Evolutionary conservation across 768 basidiomycete genomes (phyloP).

Genomic region (Kwoniella newhampshirensis): DNA sequence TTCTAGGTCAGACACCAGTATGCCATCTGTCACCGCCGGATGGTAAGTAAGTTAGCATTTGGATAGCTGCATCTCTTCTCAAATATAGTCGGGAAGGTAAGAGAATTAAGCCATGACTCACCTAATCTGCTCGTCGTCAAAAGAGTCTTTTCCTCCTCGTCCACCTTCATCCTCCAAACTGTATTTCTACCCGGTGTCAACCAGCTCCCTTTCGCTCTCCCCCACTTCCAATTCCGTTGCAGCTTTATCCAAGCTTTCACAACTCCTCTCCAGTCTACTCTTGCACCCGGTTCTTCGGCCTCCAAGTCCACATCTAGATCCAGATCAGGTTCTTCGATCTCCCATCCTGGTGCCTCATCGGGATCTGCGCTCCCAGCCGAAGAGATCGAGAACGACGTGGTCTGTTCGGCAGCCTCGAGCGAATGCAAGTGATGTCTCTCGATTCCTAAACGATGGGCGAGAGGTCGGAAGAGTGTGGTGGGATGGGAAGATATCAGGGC

Average conservation of each 20-base stretch:
- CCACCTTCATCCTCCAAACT: slow-evolving; percentile 38
- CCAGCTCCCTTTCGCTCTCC: slow-evolving; percentile 26
- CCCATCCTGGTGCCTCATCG: too few species aligned
- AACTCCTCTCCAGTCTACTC: slow-evolving; percentile 28
- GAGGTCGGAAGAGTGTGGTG: slow-evolving; percentile 19
- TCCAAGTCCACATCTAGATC: too few species aligned
- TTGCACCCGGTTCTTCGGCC: not conserved
- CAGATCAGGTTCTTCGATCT: not conserved
- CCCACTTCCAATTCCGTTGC: slow-evolving; percentile 30
- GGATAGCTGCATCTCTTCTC: too few species aligned
- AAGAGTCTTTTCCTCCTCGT: slow-evolving; percentile 27
- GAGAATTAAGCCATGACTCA: slow-evolving; percentile 22
- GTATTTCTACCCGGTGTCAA: slow-evolving; percentile 22
- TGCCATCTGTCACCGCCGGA: slow-evolving; percentile 14
- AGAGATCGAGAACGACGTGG: not conserved
- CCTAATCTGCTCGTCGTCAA: slow-evolving; percentile 26
- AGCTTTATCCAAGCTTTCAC: slow-evolving; percentile 18
- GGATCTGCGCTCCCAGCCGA: not conserved
- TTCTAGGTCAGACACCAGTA: slow-evolving; percentile 26
- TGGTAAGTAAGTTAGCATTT: not conserved
- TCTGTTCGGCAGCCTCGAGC: not conserved
- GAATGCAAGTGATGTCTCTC: not conserved
- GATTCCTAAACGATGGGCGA: slow-evolving; percentile 11
- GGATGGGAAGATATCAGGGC: slow-evolving; percentile 2
- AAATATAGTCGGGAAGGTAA: too few species aligned